Base-by-base conservation (phyloP, 2,329 filamentous ascomycete species). In the Triangularia verruculosa region DNA sequence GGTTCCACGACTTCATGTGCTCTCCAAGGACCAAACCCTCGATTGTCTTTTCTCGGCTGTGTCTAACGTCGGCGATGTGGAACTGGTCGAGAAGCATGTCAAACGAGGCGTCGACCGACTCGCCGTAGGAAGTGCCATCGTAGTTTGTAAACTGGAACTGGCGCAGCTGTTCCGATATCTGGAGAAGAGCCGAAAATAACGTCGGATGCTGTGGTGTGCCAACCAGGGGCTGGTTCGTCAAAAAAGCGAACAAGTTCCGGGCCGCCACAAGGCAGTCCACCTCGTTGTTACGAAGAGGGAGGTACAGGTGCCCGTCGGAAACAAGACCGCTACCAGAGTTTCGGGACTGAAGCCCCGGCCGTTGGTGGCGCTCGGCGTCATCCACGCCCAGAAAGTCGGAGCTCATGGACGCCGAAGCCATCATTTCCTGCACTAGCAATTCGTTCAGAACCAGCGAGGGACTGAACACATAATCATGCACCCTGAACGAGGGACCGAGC, bases 11-110 rank as follows among this genome's bases (percentile, higher is more conserved):
- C 63, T 89, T 88, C 87, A 98, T 91, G 39, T 86, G 86, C 77
- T 99, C 94, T 62, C 91, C 93, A 11, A 99, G 80, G n/a, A 98
- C 84, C 55, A 98, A 83, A 0, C 89, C 91, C 76, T 98, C 92
- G 24, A 98, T 82, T 0, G 91, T 97, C 81, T 95, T 96, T 73
- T 97, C 92, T 25, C 89, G 85, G 73, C 91, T 96, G 64, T 85
- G 80, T 61, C 93, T 84, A 55, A 97, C 89, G 75, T 98, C 94
- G 2, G 86, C 89, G 30, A 98, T 78, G 20, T 82, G 83, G 65
- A 93, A 80, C 74, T 95, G 89, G 55, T 93, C 89, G 64, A 93
- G 86, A 72, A 93, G 96, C 70, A 85, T 86, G 65, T 86, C 82
- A 69, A 93, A 92, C 73, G 87, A 89, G 15, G 86, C 79, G 54